A percentile compares a stretch with the other conserved stretches of the same genome.
These are phyloP conservation scores for Fusarium sp. DNA, from an alignment of 2,329 filamentous ascomycete species.

Conservation along the genomic window DNA sequence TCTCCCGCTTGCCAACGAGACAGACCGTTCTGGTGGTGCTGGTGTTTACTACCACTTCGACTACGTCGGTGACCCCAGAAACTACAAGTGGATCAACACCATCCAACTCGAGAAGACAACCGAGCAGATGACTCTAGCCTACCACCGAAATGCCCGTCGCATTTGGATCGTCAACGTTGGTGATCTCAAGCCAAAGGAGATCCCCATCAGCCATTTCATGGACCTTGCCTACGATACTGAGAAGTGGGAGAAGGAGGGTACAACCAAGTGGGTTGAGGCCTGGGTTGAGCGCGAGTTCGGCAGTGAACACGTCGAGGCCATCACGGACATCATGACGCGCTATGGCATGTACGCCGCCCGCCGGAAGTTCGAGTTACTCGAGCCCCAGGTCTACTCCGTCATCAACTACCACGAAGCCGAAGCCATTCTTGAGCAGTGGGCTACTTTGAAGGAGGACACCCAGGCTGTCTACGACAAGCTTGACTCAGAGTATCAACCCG, in stretches of 20 bases:
- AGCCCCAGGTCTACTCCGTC: constrained; percentile 66
- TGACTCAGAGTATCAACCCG: constrained; percentile 57
- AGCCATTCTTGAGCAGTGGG: constrained; percentile 64
- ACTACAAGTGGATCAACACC: constrained; percentile 71
- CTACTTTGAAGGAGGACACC: constrained; percentile 58
- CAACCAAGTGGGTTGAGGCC: constrained; percentile 52
- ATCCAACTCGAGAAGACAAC: constrained; percentile 46
- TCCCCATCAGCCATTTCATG: constrained; percentile 67
- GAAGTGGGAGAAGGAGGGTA: constrained; percentile 50
- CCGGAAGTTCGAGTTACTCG: constrained; percentile 70
- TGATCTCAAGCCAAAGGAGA: constrained; percentile 69
- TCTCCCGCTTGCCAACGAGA: constrained; percentile 66
- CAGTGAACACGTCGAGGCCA: constrained; percentile 55
- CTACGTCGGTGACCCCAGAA: constrained; percentile 71
- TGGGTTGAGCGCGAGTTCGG: constrained; percentile 67
- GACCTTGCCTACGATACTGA: constrained; percentile 68
- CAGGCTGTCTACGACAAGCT: constrained; percentile 59
- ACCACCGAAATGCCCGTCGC: constrained; percentile 59
- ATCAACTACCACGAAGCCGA: constrained; percentile 72
- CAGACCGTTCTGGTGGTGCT: constrained; percentile 64
- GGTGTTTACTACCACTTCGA: constrained; percentile 72
- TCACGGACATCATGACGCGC: constrained; percentile 59
- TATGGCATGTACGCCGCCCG: constrained; percentile 66
- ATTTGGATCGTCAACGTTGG: constrained; percentile 75
- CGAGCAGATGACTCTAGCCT: constrained; percentile 61